phyloP scores from a whole-genome alignment of 306 rosid species.

The Cucurbita ficifolia region DNA sequence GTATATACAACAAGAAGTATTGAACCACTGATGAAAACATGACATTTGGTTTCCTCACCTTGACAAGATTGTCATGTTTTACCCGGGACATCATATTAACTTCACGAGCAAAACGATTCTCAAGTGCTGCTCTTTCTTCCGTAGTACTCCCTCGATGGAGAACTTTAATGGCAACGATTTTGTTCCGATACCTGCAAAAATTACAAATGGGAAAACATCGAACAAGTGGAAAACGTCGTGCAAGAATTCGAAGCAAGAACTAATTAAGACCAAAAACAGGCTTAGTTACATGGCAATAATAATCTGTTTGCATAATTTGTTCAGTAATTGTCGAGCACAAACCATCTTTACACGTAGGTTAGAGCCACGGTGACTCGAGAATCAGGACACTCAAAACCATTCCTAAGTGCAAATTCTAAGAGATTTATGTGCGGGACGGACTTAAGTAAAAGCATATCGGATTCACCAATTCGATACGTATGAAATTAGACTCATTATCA shows the following conservation, averaged over 20 bases:
- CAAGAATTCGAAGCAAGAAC: background rate
- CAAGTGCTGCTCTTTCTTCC: slow-evolving; percentile 69
- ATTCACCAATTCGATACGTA: background rate
- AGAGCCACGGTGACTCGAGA: background rate
- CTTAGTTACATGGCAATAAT: background rate
- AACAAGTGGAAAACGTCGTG: background rate
- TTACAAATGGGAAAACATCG: background rate
- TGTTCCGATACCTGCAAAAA: slow-evolving; percentile 60
- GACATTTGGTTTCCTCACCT: slow-evolving; percentile 29
- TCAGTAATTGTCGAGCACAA: background rate
- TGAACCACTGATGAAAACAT: background rate
- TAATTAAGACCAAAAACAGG: background rate
- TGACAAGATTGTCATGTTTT: slow-evolving; percentile 83
- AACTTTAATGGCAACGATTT: slow-evolving; percentile 81
- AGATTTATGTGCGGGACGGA: background rate
- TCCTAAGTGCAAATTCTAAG: background rate
- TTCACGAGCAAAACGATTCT: slow-evolving; percentile 83
- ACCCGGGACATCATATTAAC: slow-evolving; percentile 95
- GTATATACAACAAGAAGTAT: background rate
- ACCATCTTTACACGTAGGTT: background rate
- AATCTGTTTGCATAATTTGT: background rate
- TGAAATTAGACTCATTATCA: background rate
- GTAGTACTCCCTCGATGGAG: slow-evolving; percentile 69
- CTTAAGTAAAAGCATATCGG: background rate
- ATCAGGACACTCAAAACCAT: background rate